These are phyloP conservation scores for Candida krabiensis DNA, from an alignment of 805 yeast genomes.

Conservation along the genomic window DNA sequence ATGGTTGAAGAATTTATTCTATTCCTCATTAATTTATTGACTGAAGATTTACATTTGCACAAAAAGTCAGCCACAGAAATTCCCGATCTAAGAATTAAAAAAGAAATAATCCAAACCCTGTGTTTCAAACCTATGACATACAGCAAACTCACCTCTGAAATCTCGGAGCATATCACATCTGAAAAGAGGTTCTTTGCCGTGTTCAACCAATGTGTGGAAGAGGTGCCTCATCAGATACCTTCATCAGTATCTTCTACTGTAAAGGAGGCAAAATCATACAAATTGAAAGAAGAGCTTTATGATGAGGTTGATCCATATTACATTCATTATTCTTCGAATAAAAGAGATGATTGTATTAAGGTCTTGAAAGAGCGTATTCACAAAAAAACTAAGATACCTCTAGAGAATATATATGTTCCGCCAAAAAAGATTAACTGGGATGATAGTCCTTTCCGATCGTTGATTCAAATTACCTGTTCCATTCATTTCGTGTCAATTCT, in stretches of 20 bases:
- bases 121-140: constrained; percentile 74
- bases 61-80: constrained; percentile 50
- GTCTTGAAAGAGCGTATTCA: constrained; percentile 53
- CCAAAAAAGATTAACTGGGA: constrained; percentile 48
- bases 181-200: constrained; percentile 72
- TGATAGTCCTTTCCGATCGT: constrained; percentile 39
- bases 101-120: constrained; percentile 81
- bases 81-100: constrained; percentile 49
- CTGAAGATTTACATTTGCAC: constrained; percentile 62
- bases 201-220: constrained; percentile 55
- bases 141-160: constrained; percentile 61
- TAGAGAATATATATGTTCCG: constrained; percentile 52
- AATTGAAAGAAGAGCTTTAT: constrained; percentile 56
- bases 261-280: constrained; percentile 63
- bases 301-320: constrained; percentile 77
- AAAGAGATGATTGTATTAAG: constrained; percentile 79
- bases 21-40: constrained; percentile 62
- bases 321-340: constrained; percentile 72
- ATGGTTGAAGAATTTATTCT: constrained; percentile 81
- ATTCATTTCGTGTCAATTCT: constrained; percentile 54
- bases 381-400: constrained; percentile 34
- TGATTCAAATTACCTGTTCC: constrained; percentile 55
- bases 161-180: constrained; percentile 74
- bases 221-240: constrained; percentile 41
- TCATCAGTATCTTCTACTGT: constrained; percentile 34